Conservation (phyloP, 2,329 filamentous ascomycete genomes). For the Aspergillus pseudotamarii region DNA sequence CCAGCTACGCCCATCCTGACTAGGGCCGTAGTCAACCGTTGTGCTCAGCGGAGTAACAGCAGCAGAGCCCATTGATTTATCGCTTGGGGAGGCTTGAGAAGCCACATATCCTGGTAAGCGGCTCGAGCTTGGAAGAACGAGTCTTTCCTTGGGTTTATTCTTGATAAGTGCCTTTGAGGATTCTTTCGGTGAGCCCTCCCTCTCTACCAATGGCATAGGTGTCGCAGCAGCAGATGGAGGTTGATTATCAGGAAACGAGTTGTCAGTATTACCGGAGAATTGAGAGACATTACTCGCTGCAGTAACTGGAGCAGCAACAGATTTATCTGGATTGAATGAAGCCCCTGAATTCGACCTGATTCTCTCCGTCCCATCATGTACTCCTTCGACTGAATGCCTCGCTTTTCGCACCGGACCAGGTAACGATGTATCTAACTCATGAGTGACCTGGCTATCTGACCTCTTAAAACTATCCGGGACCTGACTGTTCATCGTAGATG, state of each 20-base stretch:
- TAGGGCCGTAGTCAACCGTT: slow-evolving; percentile 24
- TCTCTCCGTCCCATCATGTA: slow-evolving; percentile 30
- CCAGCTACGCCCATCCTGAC: slow-evolving; percentile 22
- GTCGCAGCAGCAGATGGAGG: slow-evolving; percentile 31
- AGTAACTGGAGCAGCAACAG: slow-evolving; percentile 27
- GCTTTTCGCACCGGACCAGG: slow-evolving; percentile 23
- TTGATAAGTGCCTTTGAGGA: slow-evolving; percentile 28
- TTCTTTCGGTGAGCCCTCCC: slow-evolving; percentile 31
- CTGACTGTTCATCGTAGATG: slow-evolving; percentile 23
- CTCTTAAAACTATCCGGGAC: slow-evolving; percentile 28
- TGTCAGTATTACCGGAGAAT: slow-evolving; percentile 29
- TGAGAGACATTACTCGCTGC: slow-evolving; percentile 34
- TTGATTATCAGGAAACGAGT: slow-evolving; percentile 31
- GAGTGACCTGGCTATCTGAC: slow-evolving; percentile 30
- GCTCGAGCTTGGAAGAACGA: slow-evolving; percentile 46
- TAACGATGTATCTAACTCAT: slow-evolving; percentile 32
- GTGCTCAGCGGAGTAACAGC: slow-evolving; percentile 35
- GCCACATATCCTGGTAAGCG: slow-evolving; percentile 49
- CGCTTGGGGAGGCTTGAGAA: slow-evolving; percentile 45
- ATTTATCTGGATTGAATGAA: slow-evolving; percentile 33
- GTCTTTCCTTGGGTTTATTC: slow-evolving; percentile 34
- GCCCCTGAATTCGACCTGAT: slow-evolving; percentile 33
- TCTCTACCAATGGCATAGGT: slow-evolving; percentile 34
- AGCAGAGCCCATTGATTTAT: slow-evolving; percentile 49
- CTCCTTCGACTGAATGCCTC: slow-evolving; percentile 30